Conservation (phyloP, 1,284 basidiomycete species). For the Cutaneotrichosporon dermatis region DNA sequence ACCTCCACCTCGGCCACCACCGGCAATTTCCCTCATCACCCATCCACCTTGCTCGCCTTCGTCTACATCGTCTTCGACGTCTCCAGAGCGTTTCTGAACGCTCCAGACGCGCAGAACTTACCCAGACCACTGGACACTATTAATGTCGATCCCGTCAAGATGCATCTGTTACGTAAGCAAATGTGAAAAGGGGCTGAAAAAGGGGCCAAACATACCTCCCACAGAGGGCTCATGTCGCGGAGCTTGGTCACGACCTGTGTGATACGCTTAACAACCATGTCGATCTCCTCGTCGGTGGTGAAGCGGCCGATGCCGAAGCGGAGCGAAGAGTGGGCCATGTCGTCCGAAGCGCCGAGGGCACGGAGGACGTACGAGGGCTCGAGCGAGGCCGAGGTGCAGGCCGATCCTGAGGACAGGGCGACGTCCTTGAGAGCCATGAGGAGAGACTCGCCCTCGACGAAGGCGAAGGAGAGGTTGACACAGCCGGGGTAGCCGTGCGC, state of each 20-base stretch:
- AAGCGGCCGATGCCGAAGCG: slow-evolving; percentile 98
- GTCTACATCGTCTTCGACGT: no score
- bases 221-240: slow-evolving; percentile 79
- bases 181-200: no score
- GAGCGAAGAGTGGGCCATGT: slow-evolving; percentile 97
- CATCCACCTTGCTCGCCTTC: no score
- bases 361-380: slow-evolving; percentile 98
- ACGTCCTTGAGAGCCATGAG: slow-evolving; percentile 99
- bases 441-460: slow-evolving; percentile 95
- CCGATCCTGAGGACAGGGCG: slow-evolving; percentile 94
- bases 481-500: slow-evolving; percentile 80
- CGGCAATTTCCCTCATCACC: no score
- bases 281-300: slow-evolving; percentile 95
- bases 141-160: no score
- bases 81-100: not conserved
- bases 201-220: no score
- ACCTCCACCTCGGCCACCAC: no score
- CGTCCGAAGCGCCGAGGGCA: slow-evolving; percentile 92
- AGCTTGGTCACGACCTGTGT: slow-evolving; percentile 72
- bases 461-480: slow-evolving; percentile 92
- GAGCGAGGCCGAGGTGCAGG: slow-evolving; percentile 95
- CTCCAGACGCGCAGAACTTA: slow-evolving; percentile 43
- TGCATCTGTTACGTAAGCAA: no score
- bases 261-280: slow-evolving; percentile 88
- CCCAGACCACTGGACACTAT: slow-evolving; percentile 65